Evolutionary conservation across 345 rosid species (phyloP).

Genomic region (Brassica nigra): DNA sequence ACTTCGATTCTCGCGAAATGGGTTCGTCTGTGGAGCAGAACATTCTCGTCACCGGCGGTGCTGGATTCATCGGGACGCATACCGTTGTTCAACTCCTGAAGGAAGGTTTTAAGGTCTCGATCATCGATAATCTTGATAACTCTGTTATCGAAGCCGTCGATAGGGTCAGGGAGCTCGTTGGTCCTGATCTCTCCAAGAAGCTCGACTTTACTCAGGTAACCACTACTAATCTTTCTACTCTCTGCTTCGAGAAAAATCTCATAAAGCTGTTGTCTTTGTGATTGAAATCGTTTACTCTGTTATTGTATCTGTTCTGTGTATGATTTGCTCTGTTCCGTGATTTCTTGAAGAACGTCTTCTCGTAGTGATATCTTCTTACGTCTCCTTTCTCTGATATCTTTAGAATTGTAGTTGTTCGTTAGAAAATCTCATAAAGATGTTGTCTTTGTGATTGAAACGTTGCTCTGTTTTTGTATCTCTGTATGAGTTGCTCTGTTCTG

Average conservation of each 20-base stretch:
- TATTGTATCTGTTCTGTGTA: too few species aligned
- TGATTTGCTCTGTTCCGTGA: too few species aligned
- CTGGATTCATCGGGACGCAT: constrained; percentile 95
- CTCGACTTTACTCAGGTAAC: constrained; percentile 70
- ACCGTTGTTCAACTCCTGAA: constrained; percentile 80
- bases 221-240: constrained; percentile 9
- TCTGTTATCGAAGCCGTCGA: constrained; percentile 75
- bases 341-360: too few species aligned
- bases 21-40: constrained; percentile 47
- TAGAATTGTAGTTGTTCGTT: too few species aligned
- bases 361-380: too few species aligned
- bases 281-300: neutral
- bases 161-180: constrained; percentile 74
- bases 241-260: neutral
- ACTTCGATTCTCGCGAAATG: constrained; percentile 26
- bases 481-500: constrained; percentile 2
- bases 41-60: constrained; percentile 94
- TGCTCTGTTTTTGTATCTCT: neutral
- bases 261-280: neutral
- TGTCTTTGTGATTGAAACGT: neutral
- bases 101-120: constrained; percentile 73
- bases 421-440: neutral
- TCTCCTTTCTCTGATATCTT: too few species aligned
- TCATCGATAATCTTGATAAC: constrained; percentile 86
- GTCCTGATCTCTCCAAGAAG: constrained; percentile 66